phyloP scores from a whole-genome alignment of 2,329 filamentous ascomycete genomes.

The Blumeria graminis region DNA sequence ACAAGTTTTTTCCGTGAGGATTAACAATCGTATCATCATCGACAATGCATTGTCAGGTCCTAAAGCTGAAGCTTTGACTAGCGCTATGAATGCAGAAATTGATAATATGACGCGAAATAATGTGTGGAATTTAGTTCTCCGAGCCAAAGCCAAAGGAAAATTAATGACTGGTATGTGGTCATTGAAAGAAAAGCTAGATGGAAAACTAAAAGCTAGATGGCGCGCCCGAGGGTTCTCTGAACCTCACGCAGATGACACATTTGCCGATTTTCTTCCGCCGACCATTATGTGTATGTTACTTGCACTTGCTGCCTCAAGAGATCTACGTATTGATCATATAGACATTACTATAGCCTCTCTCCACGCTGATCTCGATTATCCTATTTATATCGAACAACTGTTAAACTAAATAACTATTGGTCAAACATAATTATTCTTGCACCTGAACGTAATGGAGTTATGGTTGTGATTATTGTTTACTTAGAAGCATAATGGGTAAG shows the following conservation, averaged over 20 bases:
- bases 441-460: background rate
- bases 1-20: too few relatives aligned
- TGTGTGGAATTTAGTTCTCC: background rate
- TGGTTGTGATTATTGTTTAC: background rate
- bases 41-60: background rate
- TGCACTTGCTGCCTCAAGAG: too few relatives aligned
- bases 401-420: too few relatives aligned
- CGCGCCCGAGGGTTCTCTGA: background rate
- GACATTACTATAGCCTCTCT: too few relatives aligned
- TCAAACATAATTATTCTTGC: too few relatives aligned
- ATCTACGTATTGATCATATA: too few relatives aligned
- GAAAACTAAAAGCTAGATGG: background rate
- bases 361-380: too few relatives aligned
- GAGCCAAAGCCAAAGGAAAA: background rate
- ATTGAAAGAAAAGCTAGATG: background rate
- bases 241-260: too few relatives aligned
- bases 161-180: background rate
- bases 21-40: too few relatives aligned
- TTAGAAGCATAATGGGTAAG: background rate
- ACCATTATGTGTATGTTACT: too few relatives aligned
- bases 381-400: too few relatives aligned
- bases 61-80: background rate
- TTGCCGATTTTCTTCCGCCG: too few relatives aligned
- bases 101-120: background rate
- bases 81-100: background rate